Conservation (phyloP, 2,329 filamentous ascomycete genomes). For the Phaeosphaeriaceae sp. region DNA sequence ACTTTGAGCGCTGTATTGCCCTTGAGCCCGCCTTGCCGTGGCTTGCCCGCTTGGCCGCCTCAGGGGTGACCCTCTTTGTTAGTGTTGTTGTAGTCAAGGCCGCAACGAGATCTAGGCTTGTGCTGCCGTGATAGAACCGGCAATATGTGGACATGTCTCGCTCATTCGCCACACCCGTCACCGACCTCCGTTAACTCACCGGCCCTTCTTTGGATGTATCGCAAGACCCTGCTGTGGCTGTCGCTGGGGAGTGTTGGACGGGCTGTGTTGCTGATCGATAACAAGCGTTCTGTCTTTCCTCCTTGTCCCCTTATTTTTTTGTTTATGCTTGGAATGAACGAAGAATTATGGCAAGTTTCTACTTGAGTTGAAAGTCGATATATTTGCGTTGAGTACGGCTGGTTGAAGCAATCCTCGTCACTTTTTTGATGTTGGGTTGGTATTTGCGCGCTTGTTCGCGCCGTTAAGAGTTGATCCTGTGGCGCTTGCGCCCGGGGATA, state of each 20-base stretch:
- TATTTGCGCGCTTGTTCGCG: constrained; percentile 40
- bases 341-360: constrained; percentile 9
- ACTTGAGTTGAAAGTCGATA: constrained; percentile 45
- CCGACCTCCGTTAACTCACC: constrained; percentile 35
- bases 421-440: constrained; percentile 48
- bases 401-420: constrained; percentile 48
- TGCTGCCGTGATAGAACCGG: constrained; percentile 47
- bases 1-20: constrained; percentile 27
- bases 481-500: constrained; percentile 39
- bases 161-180: constrained; percentile 46
- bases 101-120: constrained; percentile 30
- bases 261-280: constrained; percentile 48
- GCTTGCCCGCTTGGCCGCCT: constrained; percentile 49
- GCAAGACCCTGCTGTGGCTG: constrained; percentile 46
- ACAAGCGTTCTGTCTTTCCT: constrained; percentile 50
- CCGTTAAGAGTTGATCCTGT: constrained; percentile 42
- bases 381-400: constrained; percentile 43
- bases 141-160: constrained; percentile 53
- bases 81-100: constrained; percentile 27
- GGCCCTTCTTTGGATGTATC: constrained; percentile 45
- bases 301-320: constrained; percentile 26
- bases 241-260: constrained; percentile 36
- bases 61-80: constrained; percentile 37
- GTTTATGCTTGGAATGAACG: constrained; percentile 13
- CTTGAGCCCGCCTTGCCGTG: constrained; percentile 40